Evolutionary conservation across 257 asterid genomes (phyloP).

Genomic region (Handroanthus guayacan): DNA sequence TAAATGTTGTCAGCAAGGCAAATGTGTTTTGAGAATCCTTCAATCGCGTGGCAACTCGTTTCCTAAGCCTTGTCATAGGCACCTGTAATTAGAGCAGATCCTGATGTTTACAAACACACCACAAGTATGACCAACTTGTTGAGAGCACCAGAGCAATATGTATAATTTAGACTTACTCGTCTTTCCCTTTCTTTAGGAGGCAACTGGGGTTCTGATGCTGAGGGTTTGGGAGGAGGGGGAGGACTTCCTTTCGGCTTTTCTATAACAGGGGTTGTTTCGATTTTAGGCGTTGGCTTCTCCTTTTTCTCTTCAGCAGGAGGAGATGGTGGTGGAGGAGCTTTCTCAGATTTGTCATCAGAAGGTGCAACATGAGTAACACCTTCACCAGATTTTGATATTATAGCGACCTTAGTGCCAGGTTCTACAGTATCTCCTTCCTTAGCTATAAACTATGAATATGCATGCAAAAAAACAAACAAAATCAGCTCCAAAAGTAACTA

Average conservation of each 20-base stretch:
- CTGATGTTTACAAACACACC: constrained; percentile 4
- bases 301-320: constrained; percentile 63
- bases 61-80: constrained; percentile 98
- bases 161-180: constrained; percentile 60
- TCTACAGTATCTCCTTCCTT: constrained; percentile 97
- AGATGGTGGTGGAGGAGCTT: constrained; percentile 59
- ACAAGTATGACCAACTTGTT: neutral
- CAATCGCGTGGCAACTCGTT: constrained; percentile 91
- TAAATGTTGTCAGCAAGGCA: constrained; percentile 95
- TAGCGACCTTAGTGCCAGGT: constrained; percentile 89
- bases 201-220: constrained; percentile 89
- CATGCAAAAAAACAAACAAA: constrained; percentile 13
- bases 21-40: constrained; percentile 98
- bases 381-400: constrained; percentile 90
- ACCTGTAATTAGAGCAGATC: constrained; percentile 57
- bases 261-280: constrained; percentile 54
- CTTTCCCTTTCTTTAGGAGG: constrained; percentile 98
- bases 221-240: constrained; percentile 64
- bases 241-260: constrained; percentile 63
- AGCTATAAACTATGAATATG: constrained; percentile 65
- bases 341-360: constrained; percentile 80
- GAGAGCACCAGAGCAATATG: neutral
- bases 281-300: constrained; percentile 64
- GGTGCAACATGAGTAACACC: constrained; percentile 84
- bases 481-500: constrained; percentile 32